Base-by-base conservation (phyloP, 257 asterid species). In the Capsicum pubescens region DNA sequence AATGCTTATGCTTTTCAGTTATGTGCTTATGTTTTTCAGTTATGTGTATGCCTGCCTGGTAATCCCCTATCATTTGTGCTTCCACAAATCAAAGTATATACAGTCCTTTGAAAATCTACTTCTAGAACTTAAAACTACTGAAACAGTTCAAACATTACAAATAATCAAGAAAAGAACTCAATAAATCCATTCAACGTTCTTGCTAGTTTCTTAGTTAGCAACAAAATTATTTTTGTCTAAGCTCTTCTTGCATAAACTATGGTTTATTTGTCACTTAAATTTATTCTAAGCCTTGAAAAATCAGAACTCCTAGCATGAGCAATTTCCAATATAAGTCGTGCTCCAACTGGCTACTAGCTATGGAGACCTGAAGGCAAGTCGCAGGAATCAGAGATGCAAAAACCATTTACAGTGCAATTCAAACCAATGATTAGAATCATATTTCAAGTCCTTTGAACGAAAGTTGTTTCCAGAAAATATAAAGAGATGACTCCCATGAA, bases 201-300 rank as follows among this genome's bases (percentile, higher is more conserved):
- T 77, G 50, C 48, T 77, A 52, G 50, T 77, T 14, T 77, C 82
- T 50, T 57, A 76, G 21, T 52, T 52, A 14, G 82, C 64, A 54
- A 64, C 64, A 77, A 54, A 77, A 9, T 15, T 4, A 77, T 54
- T 21, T 26, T 77, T 55, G 63, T 50, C 44, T 76, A 32, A 54
- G 50, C 82, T 54, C 50, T 76, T 76, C 81, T 54, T 52, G 82
- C 82, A 77, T 77, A 77, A 55, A 77, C 15, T n/a, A 76, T 14
- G 50, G 66, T 32, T 26, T 54, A 55, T 54, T 77, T 52, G 48
- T 54, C 82, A 77, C 82, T 8, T 54, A 54, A 32, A 21, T 52
- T 13, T 52, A 52, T 54, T 54, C 50, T 54, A 77, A 72, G 26
- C 80, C 82, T 77, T 15, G 46, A 77, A 36, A 26, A 54, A 54